Evolutionary conservation across 805 yeast genomes (phyloP).

Genomic region (Saccharomyces paradoxus): DNA sequence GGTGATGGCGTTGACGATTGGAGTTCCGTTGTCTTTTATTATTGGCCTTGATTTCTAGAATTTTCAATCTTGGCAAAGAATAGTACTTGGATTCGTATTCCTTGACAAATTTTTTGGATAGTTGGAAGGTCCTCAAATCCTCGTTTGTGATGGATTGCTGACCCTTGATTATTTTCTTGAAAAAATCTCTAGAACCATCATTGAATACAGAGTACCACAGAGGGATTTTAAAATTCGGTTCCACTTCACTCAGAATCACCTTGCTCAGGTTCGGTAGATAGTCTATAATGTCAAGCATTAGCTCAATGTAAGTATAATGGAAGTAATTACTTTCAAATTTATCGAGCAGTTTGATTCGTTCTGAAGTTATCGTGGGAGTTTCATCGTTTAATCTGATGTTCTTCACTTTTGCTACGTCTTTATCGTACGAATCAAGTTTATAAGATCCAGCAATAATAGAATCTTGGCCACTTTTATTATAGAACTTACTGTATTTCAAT

Average conservation of each 20-base stretch:
- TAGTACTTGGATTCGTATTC: slow-evolving; percentile 24
- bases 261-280: slow-evolving; percentile 40
- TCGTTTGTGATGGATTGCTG: slow-evolving; percentile 27
- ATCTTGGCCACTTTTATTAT: slow-evolving; percentile 11
- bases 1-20: slow-evolving; percentile 1
- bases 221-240: slow-evolving; percentile 48
- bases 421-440: slow-evolving; percentile 13
- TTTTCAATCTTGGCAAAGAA: slow-evolving; percentile 23
- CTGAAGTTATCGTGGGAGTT: not conserved
- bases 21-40: slow-evolving; percentile 7
- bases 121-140: slow-evolving; percentile 26
- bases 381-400: slow-evolving; percentile 8
- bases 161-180: slow-evolving; percentile 27
- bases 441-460: slow-evolving; percentile 25
- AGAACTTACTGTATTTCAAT: slow-evolving; percentile 26
- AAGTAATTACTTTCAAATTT: slow-evolving; percentile 18
- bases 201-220: slow-evolving; percentile 33
- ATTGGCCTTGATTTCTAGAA: slow-evolving; percentile 18
- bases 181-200: slow-evolving; percentile 29
- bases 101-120: slow-evolving; percentile 21
- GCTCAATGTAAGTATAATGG: slow-evolving; percentile 30
- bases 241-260: slow-evolving; percentile 37
- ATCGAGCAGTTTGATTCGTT: slow-evolving; percentile 5
- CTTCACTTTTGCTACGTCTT: slow-evolving; percentile 13
- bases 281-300: slow-evolving; percentile 36